Evolutionary conservation across 345 rosid species (phyloP), one percentile per base, ranked within the genome.

Genomic region (Schrenkiella parvula): DNA sequence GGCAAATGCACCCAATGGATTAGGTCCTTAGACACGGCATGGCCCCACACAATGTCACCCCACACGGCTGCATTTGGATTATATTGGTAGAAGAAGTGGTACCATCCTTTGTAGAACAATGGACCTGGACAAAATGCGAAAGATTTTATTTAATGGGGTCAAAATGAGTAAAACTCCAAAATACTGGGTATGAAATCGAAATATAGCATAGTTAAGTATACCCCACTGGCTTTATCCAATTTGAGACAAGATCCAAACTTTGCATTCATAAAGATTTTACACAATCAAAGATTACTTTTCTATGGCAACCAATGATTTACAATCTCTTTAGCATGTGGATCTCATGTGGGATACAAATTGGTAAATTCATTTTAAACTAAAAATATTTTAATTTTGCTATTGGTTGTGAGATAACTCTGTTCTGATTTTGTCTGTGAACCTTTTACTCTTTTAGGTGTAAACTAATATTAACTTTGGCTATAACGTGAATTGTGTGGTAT

Each of bases 1-100:
- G 99, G 99, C 29, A 95, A 90, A 56, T 89, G 82, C 25, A 88
- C 78, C 99, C 99, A 95, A 52, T 95, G 97, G 63, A 95, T 87
- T 42, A 95, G 63, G 85, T 95, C 99, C 79, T 28, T 78, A 34
- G 96, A 91, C 5, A 91, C 90, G 10, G 97, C 87, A 23, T 91
- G 99, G 68, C 97, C 99, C 99, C 99, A 95, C 5, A 92, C 88
- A 64, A 95, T 95, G 78, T 91, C 91, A 37, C 97, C 99, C 99
- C 99, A 89, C 10, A 83, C 75, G 0, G 99, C 96, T 21, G 95
- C 88, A 38, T 89, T 86, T 18, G 96, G 97, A 59, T 95, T 91
- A 74, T 89, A 95, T 44, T 95, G 99, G 79, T 91, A 91, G 84
- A 95, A 95, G 8, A 95, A 83, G 75, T 95, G 99, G 79, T 95